Conservation (phyloP, 768 basidiomycete species). For the Lentinula raphanica region DNA sequence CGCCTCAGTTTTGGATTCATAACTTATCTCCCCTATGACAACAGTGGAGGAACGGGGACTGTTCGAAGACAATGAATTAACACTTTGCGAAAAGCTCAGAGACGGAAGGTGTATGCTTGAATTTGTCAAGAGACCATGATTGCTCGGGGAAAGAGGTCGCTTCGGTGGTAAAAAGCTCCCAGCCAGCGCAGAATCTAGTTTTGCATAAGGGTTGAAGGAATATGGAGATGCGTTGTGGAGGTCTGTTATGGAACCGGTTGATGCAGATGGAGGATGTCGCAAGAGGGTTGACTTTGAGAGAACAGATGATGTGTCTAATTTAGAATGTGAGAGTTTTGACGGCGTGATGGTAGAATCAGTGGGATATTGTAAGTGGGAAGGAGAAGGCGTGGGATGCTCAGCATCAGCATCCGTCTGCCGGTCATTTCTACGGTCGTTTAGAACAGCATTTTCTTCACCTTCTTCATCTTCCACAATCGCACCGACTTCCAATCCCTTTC, state of each 20-base stretch:
- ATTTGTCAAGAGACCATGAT: too few relatives aligned
- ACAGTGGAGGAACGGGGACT: background rate
- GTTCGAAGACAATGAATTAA: background rate
- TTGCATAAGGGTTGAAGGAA: background rate
- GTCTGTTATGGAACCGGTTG: background rate
- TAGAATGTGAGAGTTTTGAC: background rate
- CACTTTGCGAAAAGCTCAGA: background rate
- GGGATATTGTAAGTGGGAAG: background rate
- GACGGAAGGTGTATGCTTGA: background rate
- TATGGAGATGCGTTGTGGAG: background rate
- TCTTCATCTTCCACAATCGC: constrained; percentile 9
- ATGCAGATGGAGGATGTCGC: background rate
- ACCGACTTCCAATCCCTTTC: background rate
- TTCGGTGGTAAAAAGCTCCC: background rate
- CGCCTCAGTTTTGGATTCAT: background rate
- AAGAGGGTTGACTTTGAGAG: background rate
- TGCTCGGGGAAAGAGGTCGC: background rate
- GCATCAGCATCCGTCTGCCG: background rate
- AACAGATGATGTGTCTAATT: background rate
- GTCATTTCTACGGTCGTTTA: background rate
- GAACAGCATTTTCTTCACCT: constrained; percentile 1
- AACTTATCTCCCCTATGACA: background rate
- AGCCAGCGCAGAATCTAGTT: background rate
- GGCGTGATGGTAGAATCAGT: background rate
- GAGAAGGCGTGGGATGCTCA: background rate